phyloP scores from a whole-genome alignment of 495 filamentous ascomycete species.

The Tricharina praecox region DNA sequence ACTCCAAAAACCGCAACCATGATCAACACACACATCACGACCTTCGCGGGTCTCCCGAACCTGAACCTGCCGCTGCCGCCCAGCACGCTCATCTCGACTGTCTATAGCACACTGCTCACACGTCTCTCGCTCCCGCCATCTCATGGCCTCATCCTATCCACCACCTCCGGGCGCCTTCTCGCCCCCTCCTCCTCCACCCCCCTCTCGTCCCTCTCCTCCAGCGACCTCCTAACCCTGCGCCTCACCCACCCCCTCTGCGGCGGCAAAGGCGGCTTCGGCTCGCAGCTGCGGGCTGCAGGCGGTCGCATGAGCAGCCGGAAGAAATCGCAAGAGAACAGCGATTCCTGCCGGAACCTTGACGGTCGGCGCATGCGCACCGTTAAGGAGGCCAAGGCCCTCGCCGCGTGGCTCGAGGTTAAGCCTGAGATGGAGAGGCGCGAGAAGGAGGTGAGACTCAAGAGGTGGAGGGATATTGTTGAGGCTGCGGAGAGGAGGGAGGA shows the following conservation, averaged over 20 bases:
- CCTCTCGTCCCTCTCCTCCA: constrained; percentile 36
- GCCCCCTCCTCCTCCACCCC: constrained; percentile 30
- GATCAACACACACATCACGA: constrained; percentile 68
- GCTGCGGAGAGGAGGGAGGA: constrained; percentile 55
- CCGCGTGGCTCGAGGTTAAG: constrained; percentile 87
- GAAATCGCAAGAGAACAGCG: constrained; percentile 74
- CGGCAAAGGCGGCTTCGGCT: constrained; percentile 95
- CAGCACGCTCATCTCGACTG: constrained; percentile 46
- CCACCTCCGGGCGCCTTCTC: constrained; percentile 59
- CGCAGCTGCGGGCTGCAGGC: constrained; percentile 86
- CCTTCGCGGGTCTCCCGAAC: constrained; percentile 66
- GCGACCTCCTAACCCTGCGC: constrained; percentile 60
- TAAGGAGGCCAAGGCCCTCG: constrained; percentile 82
- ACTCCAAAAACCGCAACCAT: no score
- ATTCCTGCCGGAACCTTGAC: constrained; percentile 81
- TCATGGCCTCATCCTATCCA: constrained; percentile 53
- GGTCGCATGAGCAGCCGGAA: constrained; percentile 92
- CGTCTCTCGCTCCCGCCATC: constrained; percentile 43
- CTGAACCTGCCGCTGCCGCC: constrained; percentile 52
- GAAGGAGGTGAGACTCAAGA: constrained; percentile 58
- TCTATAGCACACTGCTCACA: constrained; percentile 43
- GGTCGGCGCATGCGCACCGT: constrained; percentile 80
- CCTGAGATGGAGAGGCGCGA: constrained; percentile 92
- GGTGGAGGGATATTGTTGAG: constrained; percentile 75
- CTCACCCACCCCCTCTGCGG: constrained; percentile 59